A percentile compares a stretch with the other conserved stretches of the same genome.
These are phyloP conservation scores for Trichoderma asperelloides DNA, from an alignment of 495 filamentous ascomycete genomes.

Conservation along the genomic window DNA sequence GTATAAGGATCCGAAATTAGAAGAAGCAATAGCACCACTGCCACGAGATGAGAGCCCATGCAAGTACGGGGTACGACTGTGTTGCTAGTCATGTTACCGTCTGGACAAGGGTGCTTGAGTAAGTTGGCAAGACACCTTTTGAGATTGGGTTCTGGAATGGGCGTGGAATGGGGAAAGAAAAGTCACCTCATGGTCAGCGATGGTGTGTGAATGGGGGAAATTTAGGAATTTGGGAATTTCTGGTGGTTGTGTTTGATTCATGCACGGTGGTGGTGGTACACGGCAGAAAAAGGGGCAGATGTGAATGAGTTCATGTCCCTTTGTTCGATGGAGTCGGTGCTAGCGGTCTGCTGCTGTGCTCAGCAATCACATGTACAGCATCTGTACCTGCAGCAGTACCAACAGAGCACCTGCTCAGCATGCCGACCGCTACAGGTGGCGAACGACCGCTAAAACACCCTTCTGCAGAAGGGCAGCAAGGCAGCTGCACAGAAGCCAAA, in stretches of 20 bases:
- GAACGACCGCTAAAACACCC: neutral
- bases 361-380: neutral
- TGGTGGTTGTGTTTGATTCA: neutral
- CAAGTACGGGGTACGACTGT: neutral
- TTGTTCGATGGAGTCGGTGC: neutral
- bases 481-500: neutral
- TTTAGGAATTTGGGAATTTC: too few relatives aligned
- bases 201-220: too few relatives aligned
- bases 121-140: neutral
- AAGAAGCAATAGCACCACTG: constrained; percentile 3
- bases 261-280: neutral
- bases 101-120: neutral
- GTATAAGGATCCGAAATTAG: neutral
- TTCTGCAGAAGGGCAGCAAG: neutral
- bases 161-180: neutral
- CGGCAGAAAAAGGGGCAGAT: too few relatives aligned
- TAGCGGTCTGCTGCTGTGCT: neutral
- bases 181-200: neutral
- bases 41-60: constrained; percentile 8
- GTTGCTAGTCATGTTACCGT: neutral
- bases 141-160: neutral
- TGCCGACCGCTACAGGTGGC: neutral
- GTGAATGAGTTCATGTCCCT: neutral
- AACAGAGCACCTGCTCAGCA: neutral
- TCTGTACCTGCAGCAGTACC: neutral